phyloP scores from a whole-genome alignment of 2,329 filamentous ascomycete genomes.

The Neofusicoccum parvum region DNA sequence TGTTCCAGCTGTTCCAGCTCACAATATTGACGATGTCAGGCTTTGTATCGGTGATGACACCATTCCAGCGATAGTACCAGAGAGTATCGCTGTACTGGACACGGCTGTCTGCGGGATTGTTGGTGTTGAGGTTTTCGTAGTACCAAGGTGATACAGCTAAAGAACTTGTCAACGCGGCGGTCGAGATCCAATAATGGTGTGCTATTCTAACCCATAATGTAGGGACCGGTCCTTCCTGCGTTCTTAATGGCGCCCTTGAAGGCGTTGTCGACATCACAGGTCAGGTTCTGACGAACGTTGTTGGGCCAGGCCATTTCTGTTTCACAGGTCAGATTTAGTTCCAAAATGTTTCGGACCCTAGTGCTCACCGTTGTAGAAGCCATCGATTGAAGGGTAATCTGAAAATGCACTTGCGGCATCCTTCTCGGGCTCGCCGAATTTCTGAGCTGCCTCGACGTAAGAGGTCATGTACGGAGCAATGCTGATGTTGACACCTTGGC shows the following conservation, averaged over 20 bases:
- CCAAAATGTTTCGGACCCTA: not conserved
- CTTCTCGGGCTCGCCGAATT: constrained; percentile 28
- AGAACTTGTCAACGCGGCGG: not conserved
- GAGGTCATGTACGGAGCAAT: constrained; percentile 38
- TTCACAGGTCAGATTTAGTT: not conserved
- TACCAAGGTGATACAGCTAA: constrained; percentile 44
- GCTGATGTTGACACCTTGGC: constrained; percentile 30
- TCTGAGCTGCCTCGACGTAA: constrained; percentile 33
- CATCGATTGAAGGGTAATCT: constrained; percentile 39
- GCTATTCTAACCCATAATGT: constrained; percentile 39
- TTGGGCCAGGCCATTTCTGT: not conserved
- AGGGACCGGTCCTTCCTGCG: constrained; percentile 38
- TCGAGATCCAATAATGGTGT: not conserved
- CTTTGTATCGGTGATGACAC: constrained; percentile 29
- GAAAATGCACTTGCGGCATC: constrained; percentile 30
- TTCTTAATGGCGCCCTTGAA: constrained; percentile 38
- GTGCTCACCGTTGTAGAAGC: constrained; percentile 39
- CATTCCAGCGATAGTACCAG: constrained; percentile 33
- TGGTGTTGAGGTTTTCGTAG: constrained; percentile 42
- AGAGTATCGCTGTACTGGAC: constrained; percentile 43
- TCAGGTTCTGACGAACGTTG: constrained; percentile 14
- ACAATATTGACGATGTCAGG: constrained; percentile 44
- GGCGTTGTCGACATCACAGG: constrained; percentile 30
- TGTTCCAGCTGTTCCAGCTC: constrained; percentile 44
- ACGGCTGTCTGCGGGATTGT: constrained; percentile 32